phyloP scores from a whole-genome alignment of 1,139 yeast species.

The Pichia sp. region DNA sequence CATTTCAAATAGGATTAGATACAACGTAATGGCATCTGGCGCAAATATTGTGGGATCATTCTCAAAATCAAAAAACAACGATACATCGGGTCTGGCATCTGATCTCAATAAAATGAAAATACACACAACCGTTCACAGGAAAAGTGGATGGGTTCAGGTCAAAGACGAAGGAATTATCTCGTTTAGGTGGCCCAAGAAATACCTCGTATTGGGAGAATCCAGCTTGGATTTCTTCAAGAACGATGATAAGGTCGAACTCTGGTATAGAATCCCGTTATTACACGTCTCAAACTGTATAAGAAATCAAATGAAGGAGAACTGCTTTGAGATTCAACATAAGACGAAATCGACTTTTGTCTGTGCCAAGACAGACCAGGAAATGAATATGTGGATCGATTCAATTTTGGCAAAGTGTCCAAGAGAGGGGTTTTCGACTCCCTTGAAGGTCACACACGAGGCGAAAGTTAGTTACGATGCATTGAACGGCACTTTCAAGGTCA shows the following conservation, averaged over 20 bases:
- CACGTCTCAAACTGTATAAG: slow-evolving; percentile 53
- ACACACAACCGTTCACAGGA: slow-evolving; percentile 26
- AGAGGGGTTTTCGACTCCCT: slow-evolving; percentile 73
- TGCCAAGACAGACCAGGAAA: slow-evolving; percentile 71
- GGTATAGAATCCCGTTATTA: slow-evolving; percentile 46
- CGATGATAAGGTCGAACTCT: slow-evolving; percentile 40
- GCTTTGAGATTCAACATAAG: slow-evolving; percentile 71
- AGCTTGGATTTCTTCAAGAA: slow-evolving; percentile 68
- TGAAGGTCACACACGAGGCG: slow-evolving; percentile 69
- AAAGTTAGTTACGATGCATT: slow-evolving; percentile 61
- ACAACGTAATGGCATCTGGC: no score
- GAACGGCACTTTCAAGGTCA: slow-evolving; percentile 68
- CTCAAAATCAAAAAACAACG: no score
- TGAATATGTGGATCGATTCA: slow-evolving; percentile 88
- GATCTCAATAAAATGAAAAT: slow-evolving; percentile 24
- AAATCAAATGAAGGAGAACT: slow-evolving; percentile 59
- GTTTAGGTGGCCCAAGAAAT: slow-evolving; percentile 89
- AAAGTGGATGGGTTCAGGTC: slow-evolving; percentile 80
- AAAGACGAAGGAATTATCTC: slow-evolving; percentile 86
- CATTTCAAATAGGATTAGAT: no score
- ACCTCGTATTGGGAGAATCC: slow-evolving; percentile 67
- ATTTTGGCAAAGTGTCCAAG: slow-evolving; percentile 83
- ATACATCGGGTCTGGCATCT: no score
- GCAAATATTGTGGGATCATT: no score
- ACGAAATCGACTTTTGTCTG: slow-evolving; percentile 66